A percentile compares a stretch with the other conserved stretches of the same genome.
Conservation (phyloP, 2,329 filamentous ascomycete species). For the Claviceps arundinis region DNA sequence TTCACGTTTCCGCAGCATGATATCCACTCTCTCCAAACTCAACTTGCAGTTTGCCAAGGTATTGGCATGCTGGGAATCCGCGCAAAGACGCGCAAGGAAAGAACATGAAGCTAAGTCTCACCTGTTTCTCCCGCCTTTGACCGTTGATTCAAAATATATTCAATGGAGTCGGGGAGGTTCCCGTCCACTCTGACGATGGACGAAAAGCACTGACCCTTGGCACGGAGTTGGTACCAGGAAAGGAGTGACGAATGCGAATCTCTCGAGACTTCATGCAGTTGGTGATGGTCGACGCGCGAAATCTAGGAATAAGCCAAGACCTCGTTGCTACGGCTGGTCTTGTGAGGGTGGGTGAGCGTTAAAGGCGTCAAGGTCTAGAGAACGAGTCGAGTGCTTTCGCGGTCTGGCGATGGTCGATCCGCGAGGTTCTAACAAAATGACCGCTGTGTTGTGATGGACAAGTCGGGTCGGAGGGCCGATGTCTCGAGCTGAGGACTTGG, state of each 20-base stretch:
- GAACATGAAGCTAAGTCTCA: not conserved
- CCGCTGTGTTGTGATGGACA: constrained; percentile 5
- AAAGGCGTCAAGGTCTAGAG: constrained; percentile 1
- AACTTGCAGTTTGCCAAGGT: not conserved
- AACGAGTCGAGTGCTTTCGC: constrained; percentile 4
- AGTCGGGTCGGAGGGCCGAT: constrained; percentile 14
- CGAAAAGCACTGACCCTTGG: constrained; percentile 12
- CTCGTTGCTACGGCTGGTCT: not conserved
- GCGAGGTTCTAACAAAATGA: constrained; percentile 7
- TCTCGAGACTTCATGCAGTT: not conserved
- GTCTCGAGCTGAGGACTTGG: constrained; percentile 33
- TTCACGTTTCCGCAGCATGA: not conserved
- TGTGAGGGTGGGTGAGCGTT: constrained; percentile 2
- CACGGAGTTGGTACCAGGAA: constrained; percentile 9
- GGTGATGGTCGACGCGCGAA: constrained; percentile 5
- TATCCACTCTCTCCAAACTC: not conserved
- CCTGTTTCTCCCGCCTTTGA: not conserved
- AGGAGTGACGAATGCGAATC: not conserved
- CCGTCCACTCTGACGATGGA: constrained; percentile 12
- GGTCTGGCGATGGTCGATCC: not conserved
- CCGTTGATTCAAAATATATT: not conserved
- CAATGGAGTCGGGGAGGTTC: constrained; percentile 11
- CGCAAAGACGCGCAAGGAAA: not conserved
- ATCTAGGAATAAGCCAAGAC: constrained; percentile 4
- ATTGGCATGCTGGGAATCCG: not conserved